Base-by-base conservation (phyloP, 2,329 filamentous ascomycete genomes). In the Alternaria sp. region DNA sequence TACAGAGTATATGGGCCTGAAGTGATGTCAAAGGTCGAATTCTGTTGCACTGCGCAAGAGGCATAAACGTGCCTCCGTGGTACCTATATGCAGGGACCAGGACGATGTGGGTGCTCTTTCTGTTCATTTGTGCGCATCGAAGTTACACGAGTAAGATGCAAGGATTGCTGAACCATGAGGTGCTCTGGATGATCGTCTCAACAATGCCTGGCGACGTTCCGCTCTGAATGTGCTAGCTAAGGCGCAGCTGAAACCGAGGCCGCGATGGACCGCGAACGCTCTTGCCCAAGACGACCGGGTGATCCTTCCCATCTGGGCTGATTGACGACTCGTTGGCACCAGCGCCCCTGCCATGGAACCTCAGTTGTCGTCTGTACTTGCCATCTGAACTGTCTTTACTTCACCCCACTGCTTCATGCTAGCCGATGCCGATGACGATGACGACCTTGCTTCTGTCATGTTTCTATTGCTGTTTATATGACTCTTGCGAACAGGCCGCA, bases 21-120 rank as follows among this genome's bases (percentile, higher is more conserved):
- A 23, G 6, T 21, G 29, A 46, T 1, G 1, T 46, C 5, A 6
- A n/a, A 0, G 31, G 13, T 21, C 10, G n/a, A 28, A 13, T 29
- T 31, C 9, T 39, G 34, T 29, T 17, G 21, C 33, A 11, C 10
- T 40, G 26, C 36, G 26, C 41, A 33, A 51, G 37, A 41, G 56
- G 29, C 24, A 9, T 52, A 29, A 62, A 34, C 39, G 21, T n/a
- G 41, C 10, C 13, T n/a, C 13, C 13, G 24, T 60, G 51, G 54
- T 36, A 49, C 66, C 21, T 31, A 53, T 56, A 71, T 71, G 66
- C 68, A 72, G 70, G 66, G 70, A 61, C 67, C 49, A 54, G 37
- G 26, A 24, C 37, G 37, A 23, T 33, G 52, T 54, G 13, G 28
- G 24, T n/a, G 11, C 40, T 31, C 5, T 28, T 4, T 45, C 14